Evolutionary conservation across 106 monocot species (phyloP).

Genomic region (Cymbidium sinense): DNA sequence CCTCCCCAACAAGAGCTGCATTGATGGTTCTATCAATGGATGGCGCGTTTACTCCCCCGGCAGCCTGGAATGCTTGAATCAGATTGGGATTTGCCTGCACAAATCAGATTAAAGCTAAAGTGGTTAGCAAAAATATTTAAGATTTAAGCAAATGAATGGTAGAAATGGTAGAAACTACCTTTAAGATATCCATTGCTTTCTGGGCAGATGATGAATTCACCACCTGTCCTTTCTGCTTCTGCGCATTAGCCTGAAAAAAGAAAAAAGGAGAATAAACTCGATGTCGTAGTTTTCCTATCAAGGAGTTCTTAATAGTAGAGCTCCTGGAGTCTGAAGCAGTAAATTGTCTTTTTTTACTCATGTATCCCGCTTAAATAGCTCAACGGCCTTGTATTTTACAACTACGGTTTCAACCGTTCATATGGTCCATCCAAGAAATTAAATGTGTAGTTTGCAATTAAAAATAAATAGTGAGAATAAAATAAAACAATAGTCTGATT

Average conservation of each 20-base stretch:
- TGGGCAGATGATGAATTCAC: constrained; percentile 58
- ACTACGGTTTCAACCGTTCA: neutral
- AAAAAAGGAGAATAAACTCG: neutral
- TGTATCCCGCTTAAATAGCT: neutral
- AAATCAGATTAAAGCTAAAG: neutral
- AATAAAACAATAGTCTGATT: neutral
- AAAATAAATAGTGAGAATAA: neutral
- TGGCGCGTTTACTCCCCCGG: constrained; percentile 27
- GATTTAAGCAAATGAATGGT: neutral
- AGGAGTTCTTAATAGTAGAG: no score
- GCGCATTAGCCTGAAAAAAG: constrained; percentile 49
- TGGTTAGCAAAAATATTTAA: neutral
- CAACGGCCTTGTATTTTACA: neutral
- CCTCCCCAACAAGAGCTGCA: constrained; percentile 44
- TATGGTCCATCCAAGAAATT: neutral
- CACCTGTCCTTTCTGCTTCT: constrained; percentile 84
- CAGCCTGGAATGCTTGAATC: constrained; percentile 72
- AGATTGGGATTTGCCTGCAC: constrained; percentile 61
- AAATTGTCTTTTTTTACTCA: neutral
- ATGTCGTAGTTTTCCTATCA: neutral
- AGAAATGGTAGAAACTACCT: constrained; percentile 37
- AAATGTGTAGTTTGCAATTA: neutral
- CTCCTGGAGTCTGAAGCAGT: no score
- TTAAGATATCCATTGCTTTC: constrained; percentile 83
- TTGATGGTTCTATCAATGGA: constrained; percentile 40